These are phyloP conservation scores for Paraconiothyrium sp. DNA, from an alignment of 2,329 filamentous ascomycete species.

Conservation along the genomic window DNA sequence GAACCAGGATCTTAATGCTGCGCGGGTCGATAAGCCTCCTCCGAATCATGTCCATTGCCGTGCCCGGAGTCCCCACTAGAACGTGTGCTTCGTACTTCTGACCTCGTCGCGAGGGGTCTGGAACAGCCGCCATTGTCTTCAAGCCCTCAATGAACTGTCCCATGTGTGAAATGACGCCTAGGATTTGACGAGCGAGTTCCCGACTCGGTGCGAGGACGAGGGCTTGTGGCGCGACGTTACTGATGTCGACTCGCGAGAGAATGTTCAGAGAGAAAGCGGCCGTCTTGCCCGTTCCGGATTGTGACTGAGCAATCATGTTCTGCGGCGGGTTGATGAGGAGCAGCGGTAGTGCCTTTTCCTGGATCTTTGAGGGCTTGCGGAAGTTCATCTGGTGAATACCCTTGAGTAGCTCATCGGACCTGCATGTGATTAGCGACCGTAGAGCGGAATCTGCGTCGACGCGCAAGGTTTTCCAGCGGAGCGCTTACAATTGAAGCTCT, in stretches of 20 bases:
- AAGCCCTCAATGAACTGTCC: slow-evolving; percentile 83
- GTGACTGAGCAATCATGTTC: slow-evolving; percentile 98
- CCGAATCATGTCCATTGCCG: slow-evolving; percentile 86
- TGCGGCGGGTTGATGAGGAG: slow-evolving; percentile 85
- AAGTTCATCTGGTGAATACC: slow-evolving; percentile 87
- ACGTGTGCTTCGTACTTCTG: slow-evolving; percentile 77
- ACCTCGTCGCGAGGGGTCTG: slow-evolving; percentile 75
- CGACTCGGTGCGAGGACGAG: slow-evolving; percentile 90
- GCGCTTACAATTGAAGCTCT: slow-evolving; percentile 82
- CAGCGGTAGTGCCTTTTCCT: slow-evolving; percentile 91
- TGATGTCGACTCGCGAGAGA: slow-evolving; percentile 83
- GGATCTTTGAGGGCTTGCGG: slow-evolving; percentile 95
- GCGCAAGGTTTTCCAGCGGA: neutral
- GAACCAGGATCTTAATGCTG: slow-evolving; percentile 81
- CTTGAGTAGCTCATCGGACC: slow-evolving; percentile 57
- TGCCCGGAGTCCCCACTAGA: slow-evolving; percentile 93
- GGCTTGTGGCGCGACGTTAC: slow-evolving; percentile 78
- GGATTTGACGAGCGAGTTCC: slow-evolving; percentile 93
- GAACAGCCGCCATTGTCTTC: slow-evolving; percentile 82
- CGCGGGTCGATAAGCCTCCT: slow-evolving; percentile 76
- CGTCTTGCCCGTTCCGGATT: slow-evolving; percentile 98
- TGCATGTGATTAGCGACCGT: slow-evolving; percentile 6
- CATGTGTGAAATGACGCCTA: slow-evolving; percentile 83
- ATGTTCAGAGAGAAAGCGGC: slow-evolving; percentile 95
- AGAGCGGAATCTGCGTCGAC: neutral